These are phyloP conservation scores for Boletellus dicymbophilus DNA, from an alignment of 1,284 basidiomycete genomes.

Conservation along the genomic window DNA sequence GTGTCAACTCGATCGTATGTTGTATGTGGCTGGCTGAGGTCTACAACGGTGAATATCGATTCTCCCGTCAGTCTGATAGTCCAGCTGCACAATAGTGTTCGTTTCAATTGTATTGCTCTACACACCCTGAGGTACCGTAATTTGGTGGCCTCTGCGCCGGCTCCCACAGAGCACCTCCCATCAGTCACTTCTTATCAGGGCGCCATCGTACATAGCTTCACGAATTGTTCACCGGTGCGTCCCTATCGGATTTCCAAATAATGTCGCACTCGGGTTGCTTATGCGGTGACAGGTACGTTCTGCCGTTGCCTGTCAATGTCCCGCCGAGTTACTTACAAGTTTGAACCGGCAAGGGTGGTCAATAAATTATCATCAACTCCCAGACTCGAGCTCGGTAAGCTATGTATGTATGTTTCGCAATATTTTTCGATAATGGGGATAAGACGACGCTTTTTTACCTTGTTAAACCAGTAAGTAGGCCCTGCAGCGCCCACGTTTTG, in stretches of 20 bases:
- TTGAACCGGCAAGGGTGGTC: too few species aligned
- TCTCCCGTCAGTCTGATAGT: too few species aligned
- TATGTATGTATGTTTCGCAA: slow-evolving; percentile 3
- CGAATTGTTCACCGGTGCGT: slow-evolving; percentile 30
- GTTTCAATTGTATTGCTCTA: background rate
- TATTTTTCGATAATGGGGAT: slow-evolving; percentile 13
- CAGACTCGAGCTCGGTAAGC: too few species aligned
- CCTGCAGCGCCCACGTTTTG: slow-evolving; percentile 27
- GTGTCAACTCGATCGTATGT: background rate
- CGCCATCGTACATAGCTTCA: slow-evolving; percentile 39
- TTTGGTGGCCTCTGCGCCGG: slow-evolving; percentile 4
- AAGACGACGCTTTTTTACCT: too few species aligned
- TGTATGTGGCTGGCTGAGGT: too few species aligned
- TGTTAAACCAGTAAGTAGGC: slow-evolving; percentile 22
- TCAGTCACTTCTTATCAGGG: slow-evolving; percentile 48
- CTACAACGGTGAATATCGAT: too few species aligned
- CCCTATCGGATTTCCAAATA: slow-evolving; percentile 34
- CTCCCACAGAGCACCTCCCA: slow-evolving; percentile 39
- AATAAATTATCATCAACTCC: too few species aligned
- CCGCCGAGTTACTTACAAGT: too few species aligned
- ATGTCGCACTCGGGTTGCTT: slow-evolving; percentile 19
- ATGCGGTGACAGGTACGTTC: slow-evolving; percentile 21
- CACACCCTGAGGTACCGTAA: slow-evolving; percentile 15
- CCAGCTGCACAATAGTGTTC: too few species aligned
- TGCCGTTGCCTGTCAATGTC: background rate